phyloP scores from a whole-genome alignment of 2,329 filamentous ascomycete genomes.

The Pseudogymnoascus sp. region DNA sequence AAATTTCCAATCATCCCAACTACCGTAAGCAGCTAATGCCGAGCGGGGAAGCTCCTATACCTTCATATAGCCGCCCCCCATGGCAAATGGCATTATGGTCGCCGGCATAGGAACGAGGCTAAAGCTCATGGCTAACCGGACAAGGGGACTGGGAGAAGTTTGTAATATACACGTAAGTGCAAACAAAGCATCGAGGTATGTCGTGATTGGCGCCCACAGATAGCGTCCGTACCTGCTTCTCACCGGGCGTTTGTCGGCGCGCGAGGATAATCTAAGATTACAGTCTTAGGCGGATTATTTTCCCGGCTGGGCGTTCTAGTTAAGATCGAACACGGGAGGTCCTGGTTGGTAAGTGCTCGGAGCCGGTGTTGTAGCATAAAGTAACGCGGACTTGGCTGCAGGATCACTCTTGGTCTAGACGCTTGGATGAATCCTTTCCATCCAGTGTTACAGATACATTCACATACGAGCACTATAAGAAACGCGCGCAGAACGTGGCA shows the following conservation, averaged over 20 bases:
- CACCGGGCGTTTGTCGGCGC: background rate
- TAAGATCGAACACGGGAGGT: background rate
- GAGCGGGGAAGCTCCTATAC: background rate
- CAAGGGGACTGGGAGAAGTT: background rate
- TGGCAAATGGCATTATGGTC: background rate
- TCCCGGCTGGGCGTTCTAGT: background rate
- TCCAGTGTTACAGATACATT: background rate
- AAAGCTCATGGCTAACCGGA: slow-evolving; percentile 5
- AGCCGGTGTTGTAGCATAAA: background rate
- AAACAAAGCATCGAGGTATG: background rate
- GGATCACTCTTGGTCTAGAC: background rate
- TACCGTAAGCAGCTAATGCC: background rate
- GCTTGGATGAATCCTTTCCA: background rate
- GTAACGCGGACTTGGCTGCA: background rate
- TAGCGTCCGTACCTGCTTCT: background rate
- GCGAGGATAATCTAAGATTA: background rate
- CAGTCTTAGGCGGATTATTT: slow-evolving; percentile 2
- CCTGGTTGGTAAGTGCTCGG: background rate
- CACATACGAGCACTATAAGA: background rate
- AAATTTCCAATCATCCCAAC: background rate
- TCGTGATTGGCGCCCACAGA: slow-evolving; percentile 2
- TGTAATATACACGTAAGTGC: slow-evolving; percentile 1
- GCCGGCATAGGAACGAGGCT: background rate
- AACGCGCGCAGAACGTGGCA: background rate
- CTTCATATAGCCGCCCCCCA: background rate